Base-by-base conservation (phyloP, 371 early-diverging fungal genomes). In the Lichtheimia ornata region DNA sequence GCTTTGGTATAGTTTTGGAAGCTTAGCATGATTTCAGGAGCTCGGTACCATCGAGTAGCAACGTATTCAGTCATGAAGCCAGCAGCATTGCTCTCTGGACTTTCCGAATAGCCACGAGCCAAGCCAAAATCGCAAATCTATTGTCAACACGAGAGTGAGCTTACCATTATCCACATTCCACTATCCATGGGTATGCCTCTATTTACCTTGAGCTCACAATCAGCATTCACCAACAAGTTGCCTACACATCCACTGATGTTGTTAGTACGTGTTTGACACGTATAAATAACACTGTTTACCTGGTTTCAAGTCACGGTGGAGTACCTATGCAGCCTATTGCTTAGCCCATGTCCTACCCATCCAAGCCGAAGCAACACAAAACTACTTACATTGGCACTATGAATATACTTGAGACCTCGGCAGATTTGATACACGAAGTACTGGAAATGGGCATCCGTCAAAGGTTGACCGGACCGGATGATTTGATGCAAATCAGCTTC, bases 401-500 rank as follows among this genome's bases (percentile, higher is more conserved):
- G 99, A 54, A 99, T 97, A 77, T 94, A 97, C 70, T 99, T 97
- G 40, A 99, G 85, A 15, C 98, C 99, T 56, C 96, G 88, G 68
- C 93, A 94, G 59, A 97, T 91, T 75, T 98, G 99, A 79, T 96
- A 99, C 55, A 98, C 83, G 79, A 99, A 99, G 79, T 96, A 97
- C 82, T 99, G 97, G 73, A 89, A 97, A 76, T 98, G 98, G 27
- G 95, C 92, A 71, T 99, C 98, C 1, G 95, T 96, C 68, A 99
- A 81, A 5, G 94, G 89, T 76, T 99, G 98, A 62, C 92, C 95
- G 9, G 97, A 96, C 30, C 93, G 90, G 70, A 99, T 97, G 65
- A 99, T 97, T 66, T 96, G 97, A 77, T 98, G 97, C 59, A 99
- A 84, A 76, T 98, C 98, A 43, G 99, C 97, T 72, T 99, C 99